Base-by-base conservation (phyloP, 805 yeast genomes). In the Myxozyma geophila region DNA sequence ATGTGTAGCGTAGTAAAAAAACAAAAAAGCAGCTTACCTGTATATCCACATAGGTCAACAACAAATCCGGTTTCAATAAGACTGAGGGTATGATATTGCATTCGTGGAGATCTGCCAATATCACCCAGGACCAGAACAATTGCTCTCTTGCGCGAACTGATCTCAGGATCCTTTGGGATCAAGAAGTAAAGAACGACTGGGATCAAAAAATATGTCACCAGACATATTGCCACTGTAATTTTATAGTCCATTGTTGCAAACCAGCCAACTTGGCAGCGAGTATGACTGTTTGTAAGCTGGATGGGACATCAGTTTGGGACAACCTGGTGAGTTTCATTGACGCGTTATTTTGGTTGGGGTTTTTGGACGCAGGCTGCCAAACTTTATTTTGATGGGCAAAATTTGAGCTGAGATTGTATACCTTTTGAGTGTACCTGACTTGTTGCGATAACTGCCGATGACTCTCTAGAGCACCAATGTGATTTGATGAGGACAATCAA, bases 51-150 rank as follows among this genome's bases (percentile, higher is more conserved):
- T 40, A 95, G 75, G 62, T 88, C 90, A 3, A 95, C 98, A 52
- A 80, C 79, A 74, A 87, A 88, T 0, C 92, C 95, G 0, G 75
- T 71, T 39, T 80, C 75, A n/a, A 88, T 82, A 70, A 95, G 86
- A 59, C 93, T 87, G 62, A 81, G 77, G 0, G 96, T 96, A 74
- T 95, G 99, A 76, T 93, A 89, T 69, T 87, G 83, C 89, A 93
- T 95, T 64, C 99, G 81, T 7, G 99, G 99, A 0, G 98, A 92
- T 73, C 92, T 96, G 13, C 97, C 97, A 59, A 95, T 73, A 73
- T 93, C 98, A 1, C 99, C 99, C 19, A 95, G 78, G 1, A 95
- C 99, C 67, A 90, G 82, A 19, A 95, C 85, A 9, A 89, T 81
- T 6, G 90, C 86, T 58, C 90, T 83, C 66, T 81, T 84, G 23